These are phyloP conservation scores for Ascochyta viciae-villosae DNA, from an alignment of 2,329 filamentous ascomycete genomes.

Conservation along the genomic window DNA sequence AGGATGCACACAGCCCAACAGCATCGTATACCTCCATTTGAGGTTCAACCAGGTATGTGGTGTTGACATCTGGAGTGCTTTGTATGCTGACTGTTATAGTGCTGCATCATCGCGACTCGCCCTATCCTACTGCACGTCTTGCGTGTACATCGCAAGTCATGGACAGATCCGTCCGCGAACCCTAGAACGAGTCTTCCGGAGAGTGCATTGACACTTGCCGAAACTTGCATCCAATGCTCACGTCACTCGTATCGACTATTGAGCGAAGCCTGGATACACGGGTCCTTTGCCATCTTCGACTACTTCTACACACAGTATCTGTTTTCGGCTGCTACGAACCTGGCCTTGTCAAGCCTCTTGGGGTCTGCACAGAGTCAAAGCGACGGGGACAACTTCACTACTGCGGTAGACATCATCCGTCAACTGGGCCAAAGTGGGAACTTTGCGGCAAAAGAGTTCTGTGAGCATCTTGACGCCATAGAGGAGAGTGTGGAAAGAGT, in stretches of 20 bases:
- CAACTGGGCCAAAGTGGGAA: conserved; percentile 24
- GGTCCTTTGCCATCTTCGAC: conserved; percentile 57
- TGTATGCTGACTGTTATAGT: conserved; percentile 16
- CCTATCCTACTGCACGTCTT: conserved; percentile 45
- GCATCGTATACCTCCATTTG: conserved; percentile 47
- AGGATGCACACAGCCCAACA: conserved; percentile 22
- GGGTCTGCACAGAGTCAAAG: conserved; percentile 18
- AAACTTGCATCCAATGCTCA: conserved; percentile 56
- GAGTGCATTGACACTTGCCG: conserved; percentile 50
- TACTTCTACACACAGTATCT: conserved; percentile 58
- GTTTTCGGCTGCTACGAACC: conserved; percentile 55
- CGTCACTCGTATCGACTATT: conserved; percentile 55
- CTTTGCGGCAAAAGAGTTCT: conserved; percentile 25
- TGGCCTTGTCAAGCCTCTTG: conserved; percentile 55
- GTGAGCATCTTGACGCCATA: conserved; percentile 26
- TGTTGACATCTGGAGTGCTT: background rate
- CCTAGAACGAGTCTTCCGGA: conserved; percentile 24
- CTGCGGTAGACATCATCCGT: conserved; percentile 21
- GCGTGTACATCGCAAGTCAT: conserved; percentile 25
- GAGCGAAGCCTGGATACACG: conserved; percentile 56
- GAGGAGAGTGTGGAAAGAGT: conserved; percentile 19
- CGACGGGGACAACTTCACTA: conserved; percentile 23
- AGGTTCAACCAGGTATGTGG: conserved; percentile 40
- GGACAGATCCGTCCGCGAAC: conserved; percentile 3
- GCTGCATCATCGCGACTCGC: conserved; percentile 42